These are phyloP conservation scores for Lasiosphaeria hispida DNA, from an alignment of 495 filamentous ascomycete genomes.

Conservation along the genomic window DNA sequence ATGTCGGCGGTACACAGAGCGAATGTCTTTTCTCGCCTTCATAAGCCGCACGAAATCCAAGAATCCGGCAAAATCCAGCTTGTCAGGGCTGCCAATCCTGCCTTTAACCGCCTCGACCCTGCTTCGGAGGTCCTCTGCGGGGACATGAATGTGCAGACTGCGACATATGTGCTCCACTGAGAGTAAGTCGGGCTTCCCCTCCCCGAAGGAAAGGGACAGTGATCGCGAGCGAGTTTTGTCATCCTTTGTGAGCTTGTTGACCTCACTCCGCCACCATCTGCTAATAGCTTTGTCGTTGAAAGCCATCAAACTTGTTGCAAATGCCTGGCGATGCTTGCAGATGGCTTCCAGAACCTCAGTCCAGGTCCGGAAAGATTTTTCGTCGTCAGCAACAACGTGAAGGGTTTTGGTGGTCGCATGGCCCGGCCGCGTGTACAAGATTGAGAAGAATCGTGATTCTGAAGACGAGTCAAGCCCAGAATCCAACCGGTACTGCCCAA, in stretches of 20 bases:
- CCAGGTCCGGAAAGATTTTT: conserved; percentile 71
- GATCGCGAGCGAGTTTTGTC: conserved; percentile 43
- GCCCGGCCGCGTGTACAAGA: conserved; percentile 75
- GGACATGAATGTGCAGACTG: conserved; percentile 84
- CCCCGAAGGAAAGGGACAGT: conserved; percentile 40
- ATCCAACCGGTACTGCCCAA: conserved; percentile 84
- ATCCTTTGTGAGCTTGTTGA: conserved; percentile 63
- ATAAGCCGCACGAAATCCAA: conserved; percentile 74
- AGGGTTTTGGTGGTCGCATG: conserved; percentile 68
- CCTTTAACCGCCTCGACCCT: conserved; percentile 75
- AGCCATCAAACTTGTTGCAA: conserved; percentile 81
- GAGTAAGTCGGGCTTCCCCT: conserved; percentile 68
- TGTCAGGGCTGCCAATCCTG: conserved; percentile 15
- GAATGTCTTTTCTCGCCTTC: conserved; percentile 80
- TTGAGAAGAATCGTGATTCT: conserved; percentile 78
- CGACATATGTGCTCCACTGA: conserved; percentile 81
- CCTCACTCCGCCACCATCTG: conserved; percentile 83
- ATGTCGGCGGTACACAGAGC: conserved; percentile 59
- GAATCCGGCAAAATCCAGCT: conserved; percentile 67
- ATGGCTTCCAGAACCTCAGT: conserved; percentile 75
- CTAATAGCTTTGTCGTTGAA: conserved; percentile 77
- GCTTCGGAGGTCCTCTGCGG: conserved; percentile 66
- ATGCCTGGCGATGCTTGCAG: conserved; percentile 75
- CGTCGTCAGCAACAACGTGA: conserved; percentile 75
- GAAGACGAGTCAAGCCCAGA: conserved; percentile 61